phyloP scores from a whole-genome alignment of 495 filamentous ascomycete species.

The Neurospora terricola region DNA sequence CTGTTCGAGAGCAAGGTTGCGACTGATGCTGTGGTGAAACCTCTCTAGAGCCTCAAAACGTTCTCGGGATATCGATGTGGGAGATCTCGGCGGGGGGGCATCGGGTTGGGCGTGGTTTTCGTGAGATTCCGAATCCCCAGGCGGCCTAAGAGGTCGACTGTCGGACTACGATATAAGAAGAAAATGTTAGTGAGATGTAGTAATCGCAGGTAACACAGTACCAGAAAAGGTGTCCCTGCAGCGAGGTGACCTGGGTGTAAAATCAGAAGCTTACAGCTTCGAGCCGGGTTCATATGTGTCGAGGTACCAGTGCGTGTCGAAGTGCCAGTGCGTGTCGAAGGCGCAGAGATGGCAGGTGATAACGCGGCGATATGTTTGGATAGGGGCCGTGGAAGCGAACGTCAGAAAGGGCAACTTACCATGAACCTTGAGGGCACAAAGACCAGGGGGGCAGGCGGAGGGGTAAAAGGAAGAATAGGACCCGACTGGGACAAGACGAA shows the following conservation, averaged over 20 bases:
- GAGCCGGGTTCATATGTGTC: background rate
- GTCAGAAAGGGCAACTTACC: background rate
- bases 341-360: background rate
- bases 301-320: background rate
- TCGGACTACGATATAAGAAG: background rate
- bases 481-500: background rate
- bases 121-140: background rate
- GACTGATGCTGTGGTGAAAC: constrained; percentile 22
- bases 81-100: background rate
- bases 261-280: background rate
- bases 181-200: background rate
- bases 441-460: background rate
- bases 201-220: background rate
- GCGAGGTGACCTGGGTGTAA: background rate
- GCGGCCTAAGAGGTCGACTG: background rate
- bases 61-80: background rate
- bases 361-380: background rate
- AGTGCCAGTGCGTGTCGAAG: background rate
- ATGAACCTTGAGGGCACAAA: background rate
- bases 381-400: background rate
- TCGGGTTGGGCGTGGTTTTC: background rate
- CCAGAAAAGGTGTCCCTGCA: background rate
- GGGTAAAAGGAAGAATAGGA: background rate
- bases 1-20: constrained; percentile 2
- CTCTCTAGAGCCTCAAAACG: constrained; percentile 28